These are phyloP conservation scores for Cryptosporidium sp. DNA, from an alignment of 169 alveolate species.

Conservation along the genomic window DNA sequence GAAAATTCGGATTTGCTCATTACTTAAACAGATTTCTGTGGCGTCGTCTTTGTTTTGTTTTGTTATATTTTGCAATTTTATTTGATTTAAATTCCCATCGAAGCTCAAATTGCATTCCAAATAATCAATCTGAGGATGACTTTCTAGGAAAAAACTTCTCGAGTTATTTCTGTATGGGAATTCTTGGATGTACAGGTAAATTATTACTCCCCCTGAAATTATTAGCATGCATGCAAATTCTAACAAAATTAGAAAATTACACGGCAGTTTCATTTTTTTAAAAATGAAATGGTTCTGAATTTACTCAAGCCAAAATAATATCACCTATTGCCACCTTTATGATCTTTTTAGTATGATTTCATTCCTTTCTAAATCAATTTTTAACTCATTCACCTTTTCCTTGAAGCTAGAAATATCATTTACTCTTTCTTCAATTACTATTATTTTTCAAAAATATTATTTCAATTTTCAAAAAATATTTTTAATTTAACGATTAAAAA, in stretches of 20 bases:
- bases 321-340: neutral
- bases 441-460: neutral
- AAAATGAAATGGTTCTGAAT: neutral
- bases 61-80: neutral
- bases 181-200: neutral
- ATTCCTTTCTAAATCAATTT: neutral
- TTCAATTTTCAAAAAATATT: neutral
- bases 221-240: neutral
- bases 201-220: neutral
- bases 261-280: neutral
- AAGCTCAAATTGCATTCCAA: constrained; percentile 26
- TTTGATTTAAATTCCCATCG: constrained; percentile 16
- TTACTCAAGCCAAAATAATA: neutral
- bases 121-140: neutral
- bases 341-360: neutral
- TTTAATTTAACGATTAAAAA: neutral
- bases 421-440: neutral
- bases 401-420: neutral
- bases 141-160: neutral
- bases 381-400: neutral
- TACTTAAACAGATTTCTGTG: constrained; percentile 41
- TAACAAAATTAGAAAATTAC: neutral
- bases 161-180: neutral
- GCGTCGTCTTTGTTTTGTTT: neutral
- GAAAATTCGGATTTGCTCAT: constrained; percentile 49